These are phyloP conservation scores for Nothophoma quercina DNA, from an alignment of 2,329 filamentous ascomycete species.

Conservation along the genomic window DNA sequence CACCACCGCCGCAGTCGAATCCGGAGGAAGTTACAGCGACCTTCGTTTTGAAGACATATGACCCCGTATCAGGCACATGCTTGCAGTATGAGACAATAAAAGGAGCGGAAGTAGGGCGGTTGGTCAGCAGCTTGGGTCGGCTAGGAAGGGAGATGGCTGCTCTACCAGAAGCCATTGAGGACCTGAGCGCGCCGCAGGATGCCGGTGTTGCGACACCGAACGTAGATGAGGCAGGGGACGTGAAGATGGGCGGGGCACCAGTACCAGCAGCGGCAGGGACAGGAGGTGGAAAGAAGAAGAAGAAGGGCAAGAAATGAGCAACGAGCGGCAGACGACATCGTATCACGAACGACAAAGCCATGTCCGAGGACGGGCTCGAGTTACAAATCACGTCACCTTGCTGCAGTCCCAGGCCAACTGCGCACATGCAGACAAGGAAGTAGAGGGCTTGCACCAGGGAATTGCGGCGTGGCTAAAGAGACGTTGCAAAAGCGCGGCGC, in stretches of 20 bases:
- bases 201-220: constrained; percentile 43
- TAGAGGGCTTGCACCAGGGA: background rate
- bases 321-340: background rate
- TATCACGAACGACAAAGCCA: background rate
- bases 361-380: background rate
- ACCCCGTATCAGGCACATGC: constrained; percentile 79
- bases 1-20: constrained; percentile 36
- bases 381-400: background rate
- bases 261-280: constrained; percentile 34
- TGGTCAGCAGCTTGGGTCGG: constrained; percentile 78
- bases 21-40: constrained; percentile 58
- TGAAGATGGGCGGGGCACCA: constrained; percentile 37
- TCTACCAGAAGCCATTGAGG: constrained; percentile 53
- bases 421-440: background rate
- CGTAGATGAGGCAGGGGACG: constrained; percentile 41
- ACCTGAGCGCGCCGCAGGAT: constrained; percentile 38
- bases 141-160: constrained; percentile 71
- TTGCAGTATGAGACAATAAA: constrained; percentile 94
- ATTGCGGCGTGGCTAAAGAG: background rate
- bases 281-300: constrained; percentile 58
- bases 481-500: background rate
- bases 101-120: constrained; percentile 83
- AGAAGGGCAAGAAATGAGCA: constrained; percentile 59
- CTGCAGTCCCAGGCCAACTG: background rate
- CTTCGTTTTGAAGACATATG: constrained; percentile 88